A percentile compares a stretch with the other conserved stretches of the same genome.
Evolutionary conservation across 2,329 filamentous ascomycete species (phyloP).

Genomic region (Ophiocordyceps australis): DNA sequence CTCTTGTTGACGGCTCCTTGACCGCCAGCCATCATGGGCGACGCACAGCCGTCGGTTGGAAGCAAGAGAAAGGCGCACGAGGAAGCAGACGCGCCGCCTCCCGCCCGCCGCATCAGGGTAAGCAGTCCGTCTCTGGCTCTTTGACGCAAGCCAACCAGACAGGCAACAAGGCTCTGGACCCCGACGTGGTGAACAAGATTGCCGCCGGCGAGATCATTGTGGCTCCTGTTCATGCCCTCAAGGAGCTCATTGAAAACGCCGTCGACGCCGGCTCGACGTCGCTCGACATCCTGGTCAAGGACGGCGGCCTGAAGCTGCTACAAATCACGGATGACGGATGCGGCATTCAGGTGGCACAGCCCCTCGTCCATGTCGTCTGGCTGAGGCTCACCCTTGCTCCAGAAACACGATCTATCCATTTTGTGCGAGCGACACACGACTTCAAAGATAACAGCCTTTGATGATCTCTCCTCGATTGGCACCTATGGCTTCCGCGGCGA

Average conservation of each 20-base stretch:
- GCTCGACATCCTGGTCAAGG: constrained; percentile 81
- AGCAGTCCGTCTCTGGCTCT: constrained; percentile 6
- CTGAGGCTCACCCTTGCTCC: background rate
- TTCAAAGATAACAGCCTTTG: constrained; percentile 84
- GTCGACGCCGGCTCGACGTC: constrained; percentile 93
- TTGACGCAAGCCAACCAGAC: background rate
- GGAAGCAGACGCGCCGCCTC: constrained; percentile 15
- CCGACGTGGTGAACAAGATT: constrained; percentile 95
- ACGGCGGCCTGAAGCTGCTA: constrained; percentile 83
- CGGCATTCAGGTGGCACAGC: constrained; percentile 61
- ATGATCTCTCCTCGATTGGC: constrained; percentile 74
- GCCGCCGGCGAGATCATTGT: constrained; percentile 97
- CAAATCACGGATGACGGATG: constrained; percentile 97
- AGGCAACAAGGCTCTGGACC: constrained; percentile 54
- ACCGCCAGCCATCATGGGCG: no score
- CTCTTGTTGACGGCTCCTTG: no score
- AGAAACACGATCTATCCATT: constrained; percentile 84
- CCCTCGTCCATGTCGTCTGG: background rate
- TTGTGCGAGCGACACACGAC: constrained; percentile 94
- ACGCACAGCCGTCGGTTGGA: no score
- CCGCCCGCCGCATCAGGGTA: constrained; percentile 30
- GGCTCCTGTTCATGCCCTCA: constrained; percentile 85
- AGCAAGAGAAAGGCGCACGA: constrained; percentile 30
- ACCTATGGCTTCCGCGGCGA: constrained; percentile 98
- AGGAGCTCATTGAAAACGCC: constrained; percentile 92